Evolutionary conservation across 164 flowering plant species (phyloP).

Genomic region (Berberis thunbergii): DNA sequence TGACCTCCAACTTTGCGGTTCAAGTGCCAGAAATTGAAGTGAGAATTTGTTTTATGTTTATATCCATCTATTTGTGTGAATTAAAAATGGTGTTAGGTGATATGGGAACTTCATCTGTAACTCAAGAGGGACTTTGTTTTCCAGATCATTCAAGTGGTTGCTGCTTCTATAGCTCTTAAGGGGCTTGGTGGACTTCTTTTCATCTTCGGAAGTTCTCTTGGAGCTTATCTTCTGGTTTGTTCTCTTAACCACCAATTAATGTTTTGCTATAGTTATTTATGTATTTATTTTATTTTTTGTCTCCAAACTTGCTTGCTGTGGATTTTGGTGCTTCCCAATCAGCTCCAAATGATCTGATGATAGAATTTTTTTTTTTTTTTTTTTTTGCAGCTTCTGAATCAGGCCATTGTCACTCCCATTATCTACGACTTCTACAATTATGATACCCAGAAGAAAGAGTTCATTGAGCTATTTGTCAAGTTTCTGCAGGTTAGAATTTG

Average conservation of each 20-base stretch:
- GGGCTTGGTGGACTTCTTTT: constrained; percentile 66
- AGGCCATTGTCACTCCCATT: constrained; percentile 46
- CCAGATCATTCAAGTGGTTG: constrained; percentile 49
- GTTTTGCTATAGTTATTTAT: background rate
- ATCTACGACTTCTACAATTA: constrained; percentile 73
- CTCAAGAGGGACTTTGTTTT: background rate
- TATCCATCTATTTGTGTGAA: background rate
- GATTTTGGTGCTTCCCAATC: no score
- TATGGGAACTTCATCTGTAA: background rate
- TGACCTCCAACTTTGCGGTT: constrained; percentile 38
- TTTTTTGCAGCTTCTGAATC: constrained; percentile 7
- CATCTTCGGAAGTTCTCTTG: constrained; percentile 60
- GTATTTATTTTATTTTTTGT: no score
- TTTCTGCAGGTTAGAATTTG: constrained; percentile 47
- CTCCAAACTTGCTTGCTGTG: background rate
- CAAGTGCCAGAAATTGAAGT: constrained; percentile 64
- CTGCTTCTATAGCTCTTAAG: constrained; percentile 40
- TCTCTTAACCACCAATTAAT: background rate
- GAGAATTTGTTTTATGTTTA: constrained; percentile 10
- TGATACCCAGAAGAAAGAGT: constrained; percentile 46
- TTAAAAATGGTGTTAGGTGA: background rate
- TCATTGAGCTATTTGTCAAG: constrained; percentile 42
- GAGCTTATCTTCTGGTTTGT: constrained; percentile 71
- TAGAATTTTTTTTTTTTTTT: background rate
- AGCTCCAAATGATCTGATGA: no score